These are phyloP conservation scores for Aureobasidium lini DNA, from an alignment of 2,329 filamentous ascomycete genomes.

Conservation along the genomic window DNA sequence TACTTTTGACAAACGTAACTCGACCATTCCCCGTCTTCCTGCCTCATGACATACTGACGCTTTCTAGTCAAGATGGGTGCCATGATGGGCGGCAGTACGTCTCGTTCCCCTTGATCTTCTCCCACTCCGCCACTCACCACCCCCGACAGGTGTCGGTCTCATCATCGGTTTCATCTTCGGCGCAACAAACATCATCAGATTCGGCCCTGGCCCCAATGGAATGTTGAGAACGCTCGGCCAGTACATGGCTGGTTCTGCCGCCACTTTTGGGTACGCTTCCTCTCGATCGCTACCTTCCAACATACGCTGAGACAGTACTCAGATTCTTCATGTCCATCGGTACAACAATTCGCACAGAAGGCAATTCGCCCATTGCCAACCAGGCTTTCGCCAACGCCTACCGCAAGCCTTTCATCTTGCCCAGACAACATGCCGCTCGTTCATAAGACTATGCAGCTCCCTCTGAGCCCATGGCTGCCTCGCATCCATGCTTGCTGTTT, in stretches of 20 bases:
- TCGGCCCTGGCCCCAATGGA: conserved; percentile 85
- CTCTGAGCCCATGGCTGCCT: not conserved
- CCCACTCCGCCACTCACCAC: conserved; percentile 19
- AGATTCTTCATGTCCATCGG: conserved; percentile 99
- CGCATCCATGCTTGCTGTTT: no score
- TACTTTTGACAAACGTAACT: conserved; percentile 63
- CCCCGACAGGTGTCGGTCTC: conserved; percentile 68
- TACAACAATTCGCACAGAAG: conserved; percentile 86
- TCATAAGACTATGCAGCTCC: not conserved
- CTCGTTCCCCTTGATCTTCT: conserved; percentile 3
- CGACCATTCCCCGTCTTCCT: conserved; percentile 16
- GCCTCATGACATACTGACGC: conserved; percentile 17
- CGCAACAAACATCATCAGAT: conserved; percentile 85
- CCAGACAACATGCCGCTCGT: conserved; percentile 30
- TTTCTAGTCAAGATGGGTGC: conserved; percentile 87
- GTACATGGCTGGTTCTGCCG: conserved; percentile 92
- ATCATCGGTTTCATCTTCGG: conserved; percentile 99
- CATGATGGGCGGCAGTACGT: conserved; percentile 96
- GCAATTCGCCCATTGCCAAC: conserved; percentile 62
- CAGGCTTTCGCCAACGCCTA: conserved; percentile 70
- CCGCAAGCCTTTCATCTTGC: conserved; percentile 63
- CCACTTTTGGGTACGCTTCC: conserved; percentile 51
- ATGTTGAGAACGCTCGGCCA: conserved; percentile 91
- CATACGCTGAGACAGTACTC: not conserved
- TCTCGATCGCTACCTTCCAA: not conserved